Percentiles rank a stretch among this genome's conserved stretches.
phyloP scores from a whole-genome alignment of 768 basidiomycete genomes.

The Kwoniella sp. region DNA sequence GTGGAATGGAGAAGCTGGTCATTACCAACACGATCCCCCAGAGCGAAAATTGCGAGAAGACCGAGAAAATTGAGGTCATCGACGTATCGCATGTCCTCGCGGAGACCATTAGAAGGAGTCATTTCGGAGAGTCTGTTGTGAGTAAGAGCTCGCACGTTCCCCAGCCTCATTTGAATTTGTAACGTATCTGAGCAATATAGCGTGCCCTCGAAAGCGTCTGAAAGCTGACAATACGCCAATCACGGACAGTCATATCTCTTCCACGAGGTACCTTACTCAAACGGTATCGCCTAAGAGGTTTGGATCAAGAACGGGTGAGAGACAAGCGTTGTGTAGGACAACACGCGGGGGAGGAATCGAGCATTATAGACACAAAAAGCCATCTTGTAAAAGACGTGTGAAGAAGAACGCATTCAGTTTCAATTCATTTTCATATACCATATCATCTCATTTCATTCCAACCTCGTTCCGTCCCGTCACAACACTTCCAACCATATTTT shows the following conservation, averaged over 20 bases:
- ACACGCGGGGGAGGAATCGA: too few species aligned
- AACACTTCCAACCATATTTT: background rate
- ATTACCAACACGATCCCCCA: slow-evolving; percentile 97
- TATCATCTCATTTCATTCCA: background rate
- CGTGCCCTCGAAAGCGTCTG: too few species aligned
- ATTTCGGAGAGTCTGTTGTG: slow-evolving; percentile 56
- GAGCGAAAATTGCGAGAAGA: slow-evolving; percentile 62
- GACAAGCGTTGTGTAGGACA: too few species aligned
- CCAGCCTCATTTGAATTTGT: too few species aligned
- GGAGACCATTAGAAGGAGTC: slow-evolving; percentile 82
- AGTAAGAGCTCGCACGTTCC: too few species aligned
- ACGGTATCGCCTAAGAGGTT: slow-evolving; percentile 24
- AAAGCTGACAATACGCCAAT: background rate
- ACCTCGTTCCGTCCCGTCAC: background rate
- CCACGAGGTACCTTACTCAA: slow-evolving; percentile 54
- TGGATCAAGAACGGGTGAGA: background rate
- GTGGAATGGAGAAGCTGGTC: slow-evolving; percentile 74
- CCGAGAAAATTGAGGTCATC: slow-evolving; percentile 79
- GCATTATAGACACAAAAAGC: background rate
- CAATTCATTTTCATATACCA: background rate
- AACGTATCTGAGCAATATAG: too few species aligned
- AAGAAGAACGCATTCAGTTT: background rate
- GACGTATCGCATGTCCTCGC: slow-evolving; percentile 91
- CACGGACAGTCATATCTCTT: slow-evolving; percentile 53
- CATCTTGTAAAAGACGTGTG: background rate